Evolutionary conservation across 1,139 yeast genomes (phyloP), one percentile per base, ranked within the genome.

Genomic region (Fermentozyma sake): DNA sequence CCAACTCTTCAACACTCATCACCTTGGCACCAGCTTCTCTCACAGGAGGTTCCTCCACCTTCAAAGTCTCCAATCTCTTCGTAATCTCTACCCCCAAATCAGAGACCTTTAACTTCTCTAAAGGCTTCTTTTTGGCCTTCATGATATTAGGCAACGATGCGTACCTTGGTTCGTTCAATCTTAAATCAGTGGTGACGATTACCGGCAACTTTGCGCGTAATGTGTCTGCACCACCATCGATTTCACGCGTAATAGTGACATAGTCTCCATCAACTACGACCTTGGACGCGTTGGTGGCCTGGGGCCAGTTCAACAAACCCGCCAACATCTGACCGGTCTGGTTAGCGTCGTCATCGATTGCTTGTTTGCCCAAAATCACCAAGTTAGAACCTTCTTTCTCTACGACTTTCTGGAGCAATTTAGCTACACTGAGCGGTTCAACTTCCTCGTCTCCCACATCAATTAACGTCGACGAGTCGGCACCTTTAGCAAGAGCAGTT

Each of bases 241-340:
- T 77, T 63, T 91, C 98, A 50, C 96, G 74, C 23, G 93, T 84
- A 14, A 91, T 94, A 20, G 72, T 72, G 16, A 86, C 81, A 30
- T 59, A 56, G 28, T 72, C 78, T 16, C 74, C 76, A 22, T 67
- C 72, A 15, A 85, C 54, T 30, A 72, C 83, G 18, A 91, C 93
- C 57, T 86, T 83, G 27, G 95, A 81, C 6, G 97, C 98, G 52
- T 87, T 85, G 24, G 96, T 89, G 19, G 96, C 97, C 59, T 91
- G 98, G 11, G 97, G 95, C 98, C 98, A 91, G 48, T 80, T 76
- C 57, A 91, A 72, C 39, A 91, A 65, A 6, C 96, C 97, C 2
- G 96, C 97, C 34, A 91, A 72, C 77, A 91, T 85, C 59, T 89
- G 97, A 14, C 98, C 98, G n/a, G 96, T 89, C 58, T 89, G 96